These are phyloP conservation scores for Phaeosphaeria sp. DNA, from an alignment of 2,329 filamentous ascomycete species.

Conservation along the genomic window DNA sequence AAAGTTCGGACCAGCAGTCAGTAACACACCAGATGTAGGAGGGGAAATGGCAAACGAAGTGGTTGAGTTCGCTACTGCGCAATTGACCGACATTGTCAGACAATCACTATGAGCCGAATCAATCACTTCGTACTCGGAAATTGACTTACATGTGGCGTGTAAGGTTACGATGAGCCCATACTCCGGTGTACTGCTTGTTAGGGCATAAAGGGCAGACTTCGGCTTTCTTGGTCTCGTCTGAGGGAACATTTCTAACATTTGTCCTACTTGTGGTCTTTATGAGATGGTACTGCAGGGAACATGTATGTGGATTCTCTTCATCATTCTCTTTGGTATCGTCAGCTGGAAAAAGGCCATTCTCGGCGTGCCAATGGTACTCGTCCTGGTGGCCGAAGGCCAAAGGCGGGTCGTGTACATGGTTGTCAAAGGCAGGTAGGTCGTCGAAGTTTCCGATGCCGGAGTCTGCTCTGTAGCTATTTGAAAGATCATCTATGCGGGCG, in stretches of 20 bases:
- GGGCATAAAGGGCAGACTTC: conserved; percentile 2
- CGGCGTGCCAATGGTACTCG: not conserved
- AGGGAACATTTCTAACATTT: not conserved
- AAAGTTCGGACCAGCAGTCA: too few species aligned
- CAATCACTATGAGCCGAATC: too few species aligned
- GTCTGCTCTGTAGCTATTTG: not conserved
- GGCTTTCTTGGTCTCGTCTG: not conserved
- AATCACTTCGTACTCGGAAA: too few species aligned
- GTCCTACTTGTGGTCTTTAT: not conserved
- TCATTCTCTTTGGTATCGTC: not conserved
- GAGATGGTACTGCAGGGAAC: conserved; percentile 6
- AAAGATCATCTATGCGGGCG: not conserved
- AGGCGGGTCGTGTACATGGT: not conserved
- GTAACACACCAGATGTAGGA: too few species aligned
- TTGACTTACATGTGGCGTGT: conserved; percentile 8
- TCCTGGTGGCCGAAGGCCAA: not conserved
- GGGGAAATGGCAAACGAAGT: too few species aligned
- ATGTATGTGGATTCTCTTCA: not conserved
- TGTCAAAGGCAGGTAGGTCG: not conserved
- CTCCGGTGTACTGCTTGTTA: conserved; percentile 3
- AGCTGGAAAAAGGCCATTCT: not conserved
- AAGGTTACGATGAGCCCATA: conserved; percentile 5
- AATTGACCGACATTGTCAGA: too few species aligned
- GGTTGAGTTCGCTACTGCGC: too few species aligned
- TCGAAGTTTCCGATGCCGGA: not conserved